A percentile compares a stretch with the other conserved stretches of the same genome.
Evolutionary conservation across 306 rosid species (phyloP).

Genomic region (Vachellia pachyceras): DNA sequence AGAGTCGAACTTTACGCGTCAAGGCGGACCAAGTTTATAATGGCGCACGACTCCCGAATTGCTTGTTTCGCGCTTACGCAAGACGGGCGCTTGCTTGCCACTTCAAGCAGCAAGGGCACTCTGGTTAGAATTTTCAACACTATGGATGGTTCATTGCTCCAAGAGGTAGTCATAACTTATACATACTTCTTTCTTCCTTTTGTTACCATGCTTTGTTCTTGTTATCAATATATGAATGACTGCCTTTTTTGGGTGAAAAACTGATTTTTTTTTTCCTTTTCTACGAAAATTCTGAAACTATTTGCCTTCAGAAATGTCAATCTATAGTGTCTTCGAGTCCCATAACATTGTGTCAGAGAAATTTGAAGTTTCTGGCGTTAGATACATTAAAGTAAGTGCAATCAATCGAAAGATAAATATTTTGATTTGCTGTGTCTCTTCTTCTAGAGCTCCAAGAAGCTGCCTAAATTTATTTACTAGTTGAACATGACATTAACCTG

Average conservation of each 20-base stretch:
- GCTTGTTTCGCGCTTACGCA: constrained; percentile 71
- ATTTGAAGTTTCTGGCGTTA: not conserved
- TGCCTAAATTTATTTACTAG: not conserved
- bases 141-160: constrained; percentile 74
- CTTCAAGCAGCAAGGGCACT: constrained; percentile 83
- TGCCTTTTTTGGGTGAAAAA: no score
- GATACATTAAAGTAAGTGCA: not conserved
- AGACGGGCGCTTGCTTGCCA: constrained; percentile 75
- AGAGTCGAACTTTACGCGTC: constrained; percentile 78
- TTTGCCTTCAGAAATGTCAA: not conserved
- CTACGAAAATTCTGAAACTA: not conserved
- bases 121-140: constrained; percentile 74
- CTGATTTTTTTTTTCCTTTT: not conserved
- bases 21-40: constrained; percentile 71
- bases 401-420: not conserved
- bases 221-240: not conserved
- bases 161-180: constrained; percentile 55
- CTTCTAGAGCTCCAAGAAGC: not conserved
- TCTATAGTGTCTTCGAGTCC: not conserved
- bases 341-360: not conserved
- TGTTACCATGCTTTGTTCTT: not conserved
- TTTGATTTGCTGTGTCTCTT: not conserved
- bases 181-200: not conserved
- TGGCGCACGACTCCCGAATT: constrained; percentile 74
- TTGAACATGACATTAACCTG: not conserved